A percentile compares a stretch with the other conserved stretches of the same genome.
These are phyloP conservation scores for Capsicum pubescens DNA, from an alignment of 257 asterid species.

Conservation along the genomic window DNA sequence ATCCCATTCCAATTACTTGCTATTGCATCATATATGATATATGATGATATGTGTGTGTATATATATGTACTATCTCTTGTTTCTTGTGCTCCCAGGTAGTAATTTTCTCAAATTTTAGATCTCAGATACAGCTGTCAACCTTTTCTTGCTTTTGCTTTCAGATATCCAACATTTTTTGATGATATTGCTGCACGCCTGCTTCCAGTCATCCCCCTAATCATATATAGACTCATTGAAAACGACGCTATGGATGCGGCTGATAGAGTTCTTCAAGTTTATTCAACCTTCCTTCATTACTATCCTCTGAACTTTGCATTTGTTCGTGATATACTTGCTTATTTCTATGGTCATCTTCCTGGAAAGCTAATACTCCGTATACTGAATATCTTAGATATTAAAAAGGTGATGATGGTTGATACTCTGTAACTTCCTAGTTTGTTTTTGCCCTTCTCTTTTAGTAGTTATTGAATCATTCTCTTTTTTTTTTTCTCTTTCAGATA, in stretches of 20 bases:
- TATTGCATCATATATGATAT: too few species aligned
- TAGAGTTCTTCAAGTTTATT: constrained; percentile 80
- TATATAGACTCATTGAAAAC: constrained; percentile 86
- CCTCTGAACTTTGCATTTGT: constrained; percentile 93
- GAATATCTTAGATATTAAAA: constrained; percentile 78
- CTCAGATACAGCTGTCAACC: neutral
- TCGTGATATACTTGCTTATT: constrained; percentile 96
- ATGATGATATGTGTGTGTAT: neutral
- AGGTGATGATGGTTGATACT: constrained; percentile 54
- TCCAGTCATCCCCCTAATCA: constrained; percentile 87
- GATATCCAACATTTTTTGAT: constrained; percentile 96
- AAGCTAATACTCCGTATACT: constrained; percentile 82
- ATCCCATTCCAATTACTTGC: too few species aligned
- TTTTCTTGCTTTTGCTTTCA: constrained; percentile 38
- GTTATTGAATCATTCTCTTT: constrained; percentile 28
- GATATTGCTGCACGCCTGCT: constrained; percentile 96
- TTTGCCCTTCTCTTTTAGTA: constrained; percentile 28
- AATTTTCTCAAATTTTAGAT: neutral
- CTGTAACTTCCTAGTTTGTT: constrained; percentile 26
- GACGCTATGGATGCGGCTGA: constrained; percentile 96
- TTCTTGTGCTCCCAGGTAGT: neutral
- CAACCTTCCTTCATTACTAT: constrained; percentile 82
- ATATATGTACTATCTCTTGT: neutral
- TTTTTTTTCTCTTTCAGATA: constrained; percentile 80
- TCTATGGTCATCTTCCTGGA: constrained; percentile 95